Conservation (phyloP, 805 yeast species). For the Priceomyces melissophilus region DNA sequence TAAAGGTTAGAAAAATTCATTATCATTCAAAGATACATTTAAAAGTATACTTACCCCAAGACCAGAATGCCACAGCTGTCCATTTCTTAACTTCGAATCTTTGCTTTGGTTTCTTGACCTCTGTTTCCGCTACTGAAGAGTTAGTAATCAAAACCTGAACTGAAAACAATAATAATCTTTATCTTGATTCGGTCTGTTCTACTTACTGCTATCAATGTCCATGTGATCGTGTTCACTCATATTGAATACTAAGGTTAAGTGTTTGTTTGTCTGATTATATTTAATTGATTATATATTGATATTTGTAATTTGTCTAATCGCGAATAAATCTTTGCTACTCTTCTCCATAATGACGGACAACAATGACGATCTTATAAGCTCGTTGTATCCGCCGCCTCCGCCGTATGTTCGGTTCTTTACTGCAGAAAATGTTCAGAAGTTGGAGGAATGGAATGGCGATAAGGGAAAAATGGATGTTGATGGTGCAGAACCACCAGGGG, state of each 20-base stretch:
- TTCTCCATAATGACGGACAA: slow-evolving; percentile 4
- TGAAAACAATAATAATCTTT: neutral
- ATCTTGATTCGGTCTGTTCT: neutral
- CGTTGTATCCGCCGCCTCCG: slow-evolving; percentile 95
- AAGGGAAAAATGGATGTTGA: slow-evolving; percentile 10
- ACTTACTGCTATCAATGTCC: slow-evolving; percentile 31
- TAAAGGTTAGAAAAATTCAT: slow-evolving; percentile 18
- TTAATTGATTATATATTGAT: no score
- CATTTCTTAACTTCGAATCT: slow-evolving; percentile 93
- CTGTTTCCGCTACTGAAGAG: slow-evolving; percentile 14
- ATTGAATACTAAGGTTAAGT: neutral
- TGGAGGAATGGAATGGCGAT: slow-evolving; percentile 27
- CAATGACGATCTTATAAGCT: slow-evolving; percentile 44
- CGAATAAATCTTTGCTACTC: neutral
- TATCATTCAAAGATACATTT: neutral
- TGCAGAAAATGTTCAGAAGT: slow-evolving; percentile 53
- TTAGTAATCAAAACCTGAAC: slow-evolving; percentile 12
- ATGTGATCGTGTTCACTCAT: slow-evolving; percentile 27
- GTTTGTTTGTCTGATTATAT: no score
- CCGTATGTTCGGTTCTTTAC: slow-evolving; percentile 75
- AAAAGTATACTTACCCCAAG: slow-evolving; percentile 66
- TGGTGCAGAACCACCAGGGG: slow-evolving; percentile 30
- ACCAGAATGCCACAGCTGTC: slow-evolving; percentile 99
- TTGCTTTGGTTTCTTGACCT: slow-evolving; percentile 42
- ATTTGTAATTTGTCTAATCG: neutral